Conservation (phyloP, 139 green algal genomes). For the Pseudopediastrum boryanum region DNA sequence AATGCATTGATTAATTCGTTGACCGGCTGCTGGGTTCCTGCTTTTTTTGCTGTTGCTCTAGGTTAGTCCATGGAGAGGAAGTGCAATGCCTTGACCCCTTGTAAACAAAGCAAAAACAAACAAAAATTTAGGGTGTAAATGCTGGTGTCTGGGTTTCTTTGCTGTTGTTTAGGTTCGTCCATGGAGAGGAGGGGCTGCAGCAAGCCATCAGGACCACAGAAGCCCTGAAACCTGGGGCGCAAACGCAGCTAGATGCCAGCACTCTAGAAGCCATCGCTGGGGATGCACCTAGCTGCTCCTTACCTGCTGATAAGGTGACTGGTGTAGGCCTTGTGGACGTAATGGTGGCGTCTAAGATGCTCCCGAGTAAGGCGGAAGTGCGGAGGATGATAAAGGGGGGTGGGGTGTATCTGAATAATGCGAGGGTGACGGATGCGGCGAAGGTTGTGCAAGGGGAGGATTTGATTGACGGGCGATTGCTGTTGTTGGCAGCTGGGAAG, state of each 20-base stretch:
- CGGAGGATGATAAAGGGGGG: conserved; percentile 73
- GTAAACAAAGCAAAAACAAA: no score
- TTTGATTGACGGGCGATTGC: conserved; percentile 86
- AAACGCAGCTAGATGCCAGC: conserved; percentile 76
- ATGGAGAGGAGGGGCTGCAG: conserved; percentile 89
- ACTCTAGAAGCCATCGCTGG: conserved; percentile 80
- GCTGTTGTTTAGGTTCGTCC: conserved; percentile 79
- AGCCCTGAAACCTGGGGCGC: conserved; percentile 57
- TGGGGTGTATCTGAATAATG: conserved; percentile 95
- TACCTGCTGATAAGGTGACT: conserved; percentile 27
- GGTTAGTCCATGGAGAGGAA: no score
- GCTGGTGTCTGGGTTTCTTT: background rate
- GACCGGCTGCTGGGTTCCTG: background rate
- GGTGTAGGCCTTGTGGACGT: conserved; percentile 78
- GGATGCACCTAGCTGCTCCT: conserved; percentile 25
- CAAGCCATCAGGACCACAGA: conserved; percentile 89
- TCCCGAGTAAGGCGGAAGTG: conserved; percentile 83
- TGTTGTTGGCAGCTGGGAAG: conserved; percentile 94
- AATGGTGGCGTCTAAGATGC: conserved; percentile 79
- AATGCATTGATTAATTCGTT: no score
- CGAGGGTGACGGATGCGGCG: conserved; percentile 74
- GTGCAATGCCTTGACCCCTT: no score
- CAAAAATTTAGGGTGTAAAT: no score
- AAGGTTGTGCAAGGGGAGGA: conserved; percentile 64
- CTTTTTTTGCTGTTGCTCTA: background rate